phyloP scores from a whole-genome alignment of 2,329 filamentous ascomycete genomes.

The Phaeosphaeria sp. region DNA sequence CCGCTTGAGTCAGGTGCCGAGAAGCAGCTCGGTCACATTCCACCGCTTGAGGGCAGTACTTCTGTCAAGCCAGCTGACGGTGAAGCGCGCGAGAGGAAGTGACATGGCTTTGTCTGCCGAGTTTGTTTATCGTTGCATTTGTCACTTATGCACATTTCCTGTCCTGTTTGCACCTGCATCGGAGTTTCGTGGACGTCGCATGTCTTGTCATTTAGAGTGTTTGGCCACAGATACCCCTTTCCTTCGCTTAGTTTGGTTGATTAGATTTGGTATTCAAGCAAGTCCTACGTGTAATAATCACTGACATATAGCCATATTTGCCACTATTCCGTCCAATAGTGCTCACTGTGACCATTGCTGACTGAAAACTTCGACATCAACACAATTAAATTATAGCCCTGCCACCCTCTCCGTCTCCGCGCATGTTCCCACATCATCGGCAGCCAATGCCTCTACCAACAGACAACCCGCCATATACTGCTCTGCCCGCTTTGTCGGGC shows the following conservation, averaged over 20 bases:
- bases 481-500: background rate
- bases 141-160: background rate
- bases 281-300: background rate
- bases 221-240: constrained; percentile 30
- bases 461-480: background rate
- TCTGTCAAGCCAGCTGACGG: constrained; percentile 26
- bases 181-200: background rate
- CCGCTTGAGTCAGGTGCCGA: constrained; percentile 26
- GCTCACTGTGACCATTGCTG: no score
- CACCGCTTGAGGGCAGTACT: constrained; percentile 39
- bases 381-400: no score
- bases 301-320: background rate
- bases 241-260: constrained; percentile 3
- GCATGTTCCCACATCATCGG: background rate
- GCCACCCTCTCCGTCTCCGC: background rate
- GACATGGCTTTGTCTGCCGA: background rate
- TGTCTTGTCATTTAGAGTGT: constrained; percentile 13
- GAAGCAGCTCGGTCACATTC: constrained; percentile 37
- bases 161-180: background rate
- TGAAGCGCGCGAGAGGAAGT: constrained; percentile 26
- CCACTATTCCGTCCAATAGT: no score
- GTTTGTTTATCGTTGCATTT: background rate
- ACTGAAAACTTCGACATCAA: no score
- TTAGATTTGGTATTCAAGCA: background rate
- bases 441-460: background rate